phyloP scores from a whole-genome alignment of 1,284 basidiomycete species.

The Microbotryum saponariae region DNA sequence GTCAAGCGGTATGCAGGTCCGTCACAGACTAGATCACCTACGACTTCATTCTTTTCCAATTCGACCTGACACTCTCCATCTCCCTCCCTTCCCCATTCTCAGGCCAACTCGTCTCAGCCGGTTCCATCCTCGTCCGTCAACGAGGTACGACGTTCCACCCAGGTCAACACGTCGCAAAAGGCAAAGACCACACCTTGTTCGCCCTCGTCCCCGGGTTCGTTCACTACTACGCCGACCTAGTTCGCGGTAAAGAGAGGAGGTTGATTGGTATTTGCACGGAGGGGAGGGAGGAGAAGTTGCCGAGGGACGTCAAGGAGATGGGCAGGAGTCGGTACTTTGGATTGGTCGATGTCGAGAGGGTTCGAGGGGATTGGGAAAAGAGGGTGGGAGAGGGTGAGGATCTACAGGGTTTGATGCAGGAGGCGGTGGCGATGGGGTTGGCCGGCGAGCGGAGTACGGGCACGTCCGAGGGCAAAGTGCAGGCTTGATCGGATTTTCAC shows the following conservation, averaged over 20 bases:
- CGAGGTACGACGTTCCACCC: slow-evolving; percentile 82
- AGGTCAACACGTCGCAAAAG: slow-evolving; percentile 82
- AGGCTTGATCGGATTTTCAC: background rate
- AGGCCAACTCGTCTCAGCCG: slow-evolving; percentile 83
- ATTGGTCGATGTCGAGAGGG: slow-evolving; percentile 51
- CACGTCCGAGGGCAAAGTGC: background rate
- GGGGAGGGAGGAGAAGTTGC: slow-evolving; percentile 62
- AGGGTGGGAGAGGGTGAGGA: background rate
- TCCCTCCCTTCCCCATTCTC: background rate
- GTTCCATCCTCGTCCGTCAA: slow-evolving; percentile 88
- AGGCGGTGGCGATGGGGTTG: background rate
- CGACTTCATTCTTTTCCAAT: no score
- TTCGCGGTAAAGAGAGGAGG: slow-evolving; percentile 25
- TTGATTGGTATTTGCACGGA: slow-evolving; percentile 70
- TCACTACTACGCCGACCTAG: slow-evolving; percentile 60
- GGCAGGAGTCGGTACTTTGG: slow-evolving; percentile 73
- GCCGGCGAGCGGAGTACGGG: background rate
- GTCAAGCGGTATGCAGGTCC: slow-evolving; percentile 88
- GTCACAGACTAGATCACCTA: slow-evolving; percentile 28
- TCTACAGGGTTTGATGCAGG: no score
- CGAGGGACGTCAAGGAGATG: slow-evolving; percentile 59
- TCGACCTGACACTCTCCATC: slow-evolving; percentile 1
- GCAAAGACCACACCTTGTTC: slow-evolving; percentile 84
- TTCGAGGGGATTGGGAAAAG: background rate
- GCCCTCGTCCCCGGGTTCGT: slow-evolving; percentile 81